phyloP scores from a whole-genome alignment of 2,329 filamentous ascomycete species.

The Zymoseptoria crescenta region DNA sequence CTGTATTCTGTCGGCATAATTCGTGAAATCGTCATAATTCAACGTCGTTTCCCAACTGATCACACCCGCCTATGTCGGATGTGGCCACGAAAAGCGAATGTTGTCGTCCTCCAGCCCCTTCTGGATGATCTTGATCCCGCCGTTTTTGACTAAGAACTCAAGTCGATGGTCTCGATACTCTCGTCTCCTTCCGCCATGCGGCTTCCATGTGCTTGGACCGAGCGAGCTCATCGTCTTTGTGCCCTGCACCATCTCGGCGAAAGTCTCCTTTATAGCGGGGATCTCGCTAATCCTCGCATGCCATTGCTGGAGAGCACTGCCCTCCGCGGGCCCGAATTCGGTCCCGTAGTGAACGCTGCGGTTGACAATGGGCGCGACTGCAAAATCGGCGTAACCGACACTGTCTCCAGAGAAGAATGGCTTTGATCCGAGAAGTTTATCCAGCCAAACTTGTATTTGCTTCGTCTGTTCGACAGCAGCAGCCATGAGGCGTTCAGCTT shows the following conservation, averaged over 20 bases:
- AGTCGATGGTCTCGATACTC: slow-evolving; percentile 24
- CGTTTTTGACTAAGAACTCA: slow-evolving; percentile 20
- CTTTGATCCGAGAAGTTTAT: slow-evolving; percentile 18
- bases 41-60: no score
- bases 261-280: slow-evolving; percentile 20
- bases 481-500: slow-evolving; percentile 19
- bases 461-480: slow-evolving; percentile 21
- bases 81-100: slow-evolving; percentile 18
- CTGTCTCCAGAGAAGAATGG: slow-evolving; percentile 23
- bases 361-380: slow-evolving; percentile 22
- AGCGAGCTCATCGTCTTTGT: slow-evolving; percentile 13
- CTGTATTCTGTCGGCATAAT: background rate
- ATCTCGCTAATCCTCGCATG: slow-evolving; percentile 13
- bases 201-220: slow-evolving; percentile 10
- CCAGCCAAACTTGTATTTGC: slow-evolving; percentile 22
- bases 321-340: slow-evolving; percentile 12
- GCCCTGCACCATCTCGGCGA: slow-evolving; percentile 18
- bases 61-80: slow-evolving; percentile 1
- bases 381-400: slow-evolving; percentile 26
- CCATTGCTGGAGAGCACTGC: slow-evolving; percentile 15
- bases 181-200: slow-evolving; percentile 11
- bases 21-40: no score
- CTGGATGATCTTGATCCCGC: slow-evolving; percentile 17
- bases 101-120: slow-evolving; percentile 18
- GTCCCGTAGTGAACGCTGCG: slow-evolving; percentile 17